Evolutionary conservation across 1,284 basidiomycete genomes (phyloP).

Genomic region (Austropuccinia psidii): DNA sequence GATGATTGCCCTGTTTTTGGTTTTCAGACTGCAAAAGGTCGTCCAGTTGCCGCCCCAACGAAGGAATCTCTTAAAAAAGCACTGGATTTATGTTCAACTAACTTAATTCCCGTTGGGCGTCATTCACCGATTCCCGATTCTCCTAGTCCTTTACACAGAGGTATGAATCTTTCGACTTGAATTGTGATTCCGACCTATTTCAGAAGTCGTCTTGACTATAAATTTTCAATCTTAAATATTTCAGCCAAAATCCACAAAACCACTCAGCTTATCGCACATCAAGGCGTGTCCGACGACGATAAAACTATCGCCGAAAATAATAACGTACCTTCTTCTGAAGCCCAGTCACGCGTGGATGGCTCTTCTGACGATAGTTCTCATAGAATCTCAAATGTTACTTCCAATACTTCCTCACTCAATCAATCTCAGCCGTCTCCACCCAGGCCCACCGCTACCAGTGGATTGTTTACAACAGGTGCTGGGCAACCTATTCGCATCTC

Average conservation of each 20-base stretch:
- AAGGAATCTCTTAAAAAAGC: constrained; percentile 11
- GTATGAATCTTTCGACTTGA: constrained; percentile 2
- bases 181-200: no score
- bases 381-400: no score
- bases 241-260: constrained; percentile 9
- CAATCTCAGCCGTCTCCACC: no score
- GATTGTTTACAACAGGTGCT: constrained; percentile 2
- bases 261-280: background rate
- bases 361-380: no score
- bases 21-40: constrained; percentile 11
- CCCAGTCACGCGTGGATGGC: no score
- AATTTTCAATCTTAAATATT: background rate
- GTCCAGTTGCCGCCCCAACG: constrained; percentile 1
- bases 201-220: background rate
- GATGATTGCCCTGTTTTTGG: constrained; percentile 20
- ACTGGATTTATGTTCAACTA: constrained; percentile 1
- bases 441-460: no score
- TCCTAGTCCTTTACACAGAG: constrained; percentile 29
- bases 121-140: constrained; percentile 7
- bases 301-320: no score
- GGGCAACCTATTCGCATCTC: constrained; percentile 7
- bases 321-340: no score
- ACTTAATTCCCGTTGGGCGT: background rate
- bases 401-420: no score
- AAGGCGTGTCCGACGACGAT: background rate